Evolutionary conservation across 2,329 filamentous ascomycete species (phyloP).

Genomic region (Fusarium illudens): DNA sequence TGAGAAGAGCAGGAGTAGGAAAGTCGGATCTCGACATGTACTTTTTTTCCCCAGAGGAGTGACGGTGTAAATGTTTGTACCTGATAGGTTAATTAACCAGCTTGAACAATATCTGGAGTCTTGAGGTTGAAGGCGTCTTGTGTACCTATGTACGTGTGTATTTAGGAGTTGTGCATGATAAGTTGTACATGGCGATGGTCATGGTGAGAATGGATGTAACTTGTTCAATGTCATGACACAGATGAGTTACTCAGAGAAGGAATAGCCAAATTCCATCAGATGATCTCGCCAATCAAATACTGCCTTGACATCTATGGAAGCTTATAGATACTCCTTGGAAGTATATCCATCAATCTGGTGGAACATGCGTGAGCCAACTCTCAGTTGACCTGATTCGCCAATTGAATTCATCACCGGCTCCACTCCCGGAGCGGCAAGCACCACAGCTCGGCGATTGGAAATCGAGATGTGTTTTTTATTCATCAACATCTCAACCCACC

Average conservation of each 20-base stretch:
- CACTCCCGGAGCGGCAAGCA: slow-evolving; percentile 9
- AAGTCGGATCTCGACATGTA: slow-evolving; percentile 10
- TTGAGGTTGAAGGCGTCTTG: neutral
- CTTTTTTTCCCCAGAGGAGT: slow-evolving; percentile 18
- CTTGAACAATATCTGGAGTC: slow-evolving; percentile 9
- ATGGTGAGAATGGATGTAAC: neutral
- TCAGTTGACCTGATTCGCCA: slow-evolving; percentile 17
- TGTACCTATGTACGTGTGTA: no score
- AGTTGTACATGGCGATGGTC: neutral
- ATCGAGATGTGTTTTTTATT: slow-evolving; percentile 16
- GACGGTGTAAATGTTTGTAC: slow-evolving; percentile 31
- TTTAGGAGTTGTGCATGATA: neutral
- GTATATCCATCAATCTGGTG: neutral
- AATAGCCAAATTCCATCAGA: neutral
- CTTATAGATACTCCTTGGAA: neutral
- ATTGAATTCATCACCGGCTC: slow-evolving; percentile 5
- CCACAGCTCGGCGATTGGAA: slow-evolving; percentile 31
- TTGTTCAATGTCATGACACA: neutral
- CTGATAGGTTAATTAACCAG: slow-evolving; percentile 33
- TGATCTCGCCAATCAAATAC: neutral
- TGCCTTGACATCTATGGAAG: neutral
- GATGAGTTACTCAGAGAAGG: neutral
- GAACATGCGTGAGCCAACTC: neutral
- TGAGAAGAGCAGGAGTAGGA: slow-evolving; percentile 11
- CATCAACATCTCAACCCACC: slow-evolving; percentile 1